phyloP scores from a whole-genome alignment of 345 rosid species.

The Camelina hispida region DNA sequence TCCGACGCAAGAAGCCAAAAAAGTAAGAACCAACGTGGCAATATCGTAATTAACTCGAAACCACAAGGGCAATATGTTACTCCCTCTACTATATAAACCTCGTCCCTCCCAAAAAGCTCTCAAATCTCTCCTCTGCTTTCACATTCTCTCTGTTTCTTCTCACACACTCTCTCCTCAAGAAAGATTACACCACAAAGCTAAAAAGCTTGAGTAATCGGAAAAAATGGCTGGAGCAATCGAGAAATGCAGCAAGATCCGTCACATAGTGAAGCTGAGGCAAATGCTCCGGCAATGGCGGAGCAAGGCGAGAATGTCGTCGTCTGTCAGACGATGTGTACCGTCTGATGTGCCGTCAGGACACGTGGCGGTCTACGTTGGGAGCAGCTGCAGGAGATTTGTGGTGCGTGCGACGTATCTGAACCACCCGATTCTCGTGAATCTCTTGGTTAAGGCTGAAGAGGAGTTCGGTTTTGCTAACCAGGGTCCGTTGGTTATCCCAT shows the following conservation, averaged over 20 bases:
- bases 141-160: neutral
- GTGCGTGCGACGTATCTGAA: conserved; percentile 86
- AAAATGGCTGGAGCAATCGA: conserved; percentile 66
- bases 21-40: conserved; percentile 30
- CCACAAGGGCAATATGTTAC: conserved; percentile 29
- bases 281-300: conserved; percentile 87
- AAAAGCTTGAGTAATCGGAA: neutral
- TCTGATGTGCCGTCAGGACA: conserved; percentile 91
- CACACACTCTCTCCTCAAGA: neutral
- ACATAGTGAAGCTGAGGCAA: conserved; percentile 84
- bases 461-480: conserved; percentile 80
- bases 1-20: conserved; percentile 35
- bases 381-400: conserved; percentile 68
- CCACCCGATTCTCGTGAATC: conserved; percentile 75
- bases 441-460: conserved; percentile 82
- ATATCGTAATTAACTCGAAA: conserved; percentile 45
- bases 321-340: conserved; percentile 53
- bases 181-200: neutral
- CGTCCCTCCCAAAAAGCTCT: conserved; percentile 1
- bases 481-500: conserved; percentile 87
- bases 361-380: conserved; percentile 84
- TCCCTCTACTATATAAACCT: conserved; percentile 48
- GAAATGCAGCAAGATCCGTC: conserved; percentile 86
- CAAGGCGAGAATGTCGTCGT: conserved; percentile 85
- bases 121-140: conserved; percentile 43